Evolutionary conservation across 257 asterid genomes (phyloP).

Genomic region (Schizonepeta tenuifolia): DNA sequence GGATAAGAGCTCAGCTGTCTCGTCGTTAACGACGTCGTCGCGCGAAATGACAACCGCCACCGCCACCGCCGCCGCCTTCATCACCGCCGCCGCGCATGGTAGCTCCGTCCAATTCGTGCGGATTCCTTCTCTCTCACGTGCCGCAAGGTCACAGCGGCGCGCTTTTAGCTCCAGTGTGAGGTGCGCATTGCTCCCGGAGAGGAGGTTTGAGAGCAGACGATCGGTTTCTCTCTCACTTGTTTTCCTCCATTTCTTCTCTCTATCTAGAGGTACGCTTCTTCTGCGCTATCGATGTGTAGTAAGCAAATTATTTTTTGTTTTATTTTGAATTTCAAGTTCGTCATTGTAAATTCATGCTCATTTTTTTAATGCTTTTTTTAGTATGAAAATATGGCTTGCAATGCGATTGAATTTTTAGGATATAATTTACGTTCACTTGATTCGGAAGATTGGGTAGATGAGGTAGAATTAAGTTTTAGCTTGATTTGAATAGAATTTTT

Average conservation of each 20-base stretch:
- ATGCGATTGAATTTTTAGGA: neutral
- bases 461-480: neutral
- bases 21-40: constrained; percentile 18
- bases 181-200: constrained; percentile 52
- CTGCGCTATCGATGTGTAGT: neutral
- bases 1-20: constrained; percentile 41
- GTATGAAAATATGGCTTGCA: neutral
- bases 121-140: constrained; percentile 31
- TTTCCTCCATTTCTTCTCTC: constrained; percentile 50
- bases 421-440: neutral
- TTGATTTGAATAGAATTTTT: neutral
- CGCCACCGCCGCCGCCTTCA: constrained; percentile 32
- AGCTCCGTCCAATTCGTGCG: constrained; percentile 40
- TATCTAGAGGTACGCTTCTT: constrained; percentile 51
- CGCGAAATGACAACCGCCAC: constrained; percentile 50
- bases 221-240: constrained; percentile 59
- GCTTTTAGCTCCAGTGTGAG: constrained; percentile 35
- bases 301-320: neutral
- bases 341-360: neutral
- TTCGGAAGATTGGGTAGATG: neutral
- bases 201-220: constrained; percentile 64
- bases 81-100: constrained; percentile 43
- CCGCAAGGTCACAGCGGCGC: constrained; percentile 35
- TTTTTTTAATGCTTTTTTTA: neutral
- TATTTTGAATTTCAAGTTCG: neutral